Conservation (phyloP, 306 rosid genomes). For the Malus fusca region DNA sequence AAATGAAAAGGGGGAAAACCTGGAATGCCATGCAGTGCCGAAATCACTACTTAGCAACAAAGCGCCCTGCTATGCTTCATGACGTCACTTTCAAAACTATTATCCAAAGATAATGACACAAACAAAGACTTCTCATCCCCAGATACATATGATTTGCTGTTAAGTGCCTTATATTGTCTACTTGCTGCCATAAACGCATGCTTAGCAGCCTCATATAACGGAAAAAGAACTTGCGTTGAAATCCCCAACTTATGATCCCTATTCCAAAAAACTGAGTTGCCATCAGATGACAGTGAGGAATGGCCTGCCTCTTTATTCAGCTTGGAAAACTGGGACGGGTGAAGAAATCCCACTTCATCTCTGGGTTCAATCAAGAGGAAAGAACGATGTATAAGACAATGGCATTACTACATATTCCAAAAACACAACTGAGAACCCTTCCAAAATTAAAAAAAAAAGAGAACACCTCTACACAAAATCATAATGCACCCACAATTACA, state of each 20-base stretch:
- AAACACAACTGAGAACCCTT: background rate
- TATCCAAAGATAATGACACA: conserved; percentile 23
- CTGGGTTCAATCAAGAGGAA: conserved; percentile 38
- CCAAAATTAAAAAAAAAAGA: background rate
- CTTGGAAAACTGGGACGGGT: conserved; percentile 59
- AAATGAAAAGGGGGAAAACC: conserved; percentile 24
- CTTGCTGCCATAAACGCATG: conserved; percentile 40
- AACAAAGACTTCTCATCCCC: conserved; percentile 12
- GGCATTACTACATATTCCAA: background rate
- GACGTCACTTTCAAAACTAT: conserved; percentile 36
- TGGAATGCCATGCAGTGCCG: conserved; percentile 83
- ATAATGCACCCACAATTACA: background rate
- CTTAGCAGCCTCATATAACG: conserved; percentile 50
- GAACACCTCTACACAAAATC: background rate
- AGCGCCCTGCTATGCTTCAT: conserved; percentile 64
- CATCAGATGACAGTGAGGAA: conserved; percentile 16
- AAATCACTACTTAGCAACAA: conserved; percentile 77
- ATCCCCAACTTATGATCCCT: conserved; percentile 80
- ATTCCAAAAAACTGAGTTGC: conserved; percentile 41
- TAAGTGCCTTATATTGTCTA: conserved; percentile 36
- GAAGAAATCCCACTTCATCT: conserved; percentile 83
- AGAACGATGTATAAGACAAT: conserved; percentile 2
- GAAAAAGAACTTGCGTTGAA: conserved; percentile 55
- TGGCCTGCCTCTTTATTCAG: conserved; percentile 38
- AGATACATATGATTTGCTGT: conserved; percentile 14